Conservation (phyloP, 2,329 filamentous ascomycete species). For the Sporothrix brasiliensis region DNA sequence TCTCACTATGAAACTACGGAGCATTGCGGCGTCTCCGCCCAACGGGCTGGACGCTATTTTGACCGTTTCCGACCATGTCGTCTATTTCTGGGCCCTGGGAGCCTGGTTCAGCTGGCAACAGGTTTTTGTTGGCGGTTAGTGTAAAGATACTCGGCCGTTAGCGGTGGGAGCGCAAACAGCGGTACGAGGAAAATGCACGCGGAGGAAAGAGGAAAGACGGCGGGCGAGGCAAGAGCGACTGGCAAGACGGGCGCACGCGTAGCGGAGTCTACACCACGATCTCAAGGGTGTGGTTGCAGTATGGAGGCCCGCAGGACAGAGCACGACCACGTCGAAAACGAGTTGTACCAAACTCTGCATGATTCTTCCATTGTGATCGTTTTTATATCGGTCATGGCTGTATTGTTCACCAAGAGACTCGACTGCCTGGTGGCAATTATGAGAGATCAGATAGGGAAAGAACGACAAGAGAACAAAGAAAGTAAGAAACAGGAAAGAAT, state of each 20-base stretch:
- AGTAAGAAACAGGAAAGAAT: neutral
- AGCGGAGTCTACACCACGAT: neutral
- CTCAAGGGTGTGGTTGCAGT: constrained; percentile 20
- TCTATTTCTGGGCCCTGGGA: neutral
- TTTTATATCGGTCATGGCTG: neutral
- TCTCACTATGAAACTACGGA: constrained; percentile 13
- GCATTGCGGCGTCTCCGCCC: constrained; percentile 10
- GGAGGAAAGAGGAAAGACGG: neutral
- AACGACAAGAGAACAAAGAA: constrained; percentile 12
- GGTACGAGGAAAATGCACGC: constrained; percentile 4
- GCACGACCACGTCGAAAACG: neutral
- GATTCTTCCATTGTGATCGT: neutral
- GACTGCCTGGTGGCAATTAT: constrained; percentile 21
- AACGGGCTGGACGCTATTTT: constrained; percentile 20
- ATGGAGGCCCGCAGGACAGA: neutral
- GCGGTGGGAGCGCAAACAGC: constrained; percentile 19
- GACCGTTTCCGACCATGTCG: neutral
- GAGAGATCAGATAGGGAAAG: constrained; percentile 11
- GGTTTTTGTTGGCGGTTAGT: constrained; percentile 32
- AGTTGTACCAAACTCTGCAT: neutral
- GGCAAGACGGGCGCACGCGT: neutral
- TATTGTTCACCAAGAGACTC: constrained; percentile 20
- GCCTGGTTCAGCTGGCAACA: constrained; percentile 15
- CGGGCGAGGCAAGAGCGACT: neutral
- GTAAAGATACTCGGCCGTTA: constrained; percentile 10